Evolutionary conservation across 1,284 basidiomycete genomes (phyloP).

Genomic region (Tilletia walkeri): DNA sequence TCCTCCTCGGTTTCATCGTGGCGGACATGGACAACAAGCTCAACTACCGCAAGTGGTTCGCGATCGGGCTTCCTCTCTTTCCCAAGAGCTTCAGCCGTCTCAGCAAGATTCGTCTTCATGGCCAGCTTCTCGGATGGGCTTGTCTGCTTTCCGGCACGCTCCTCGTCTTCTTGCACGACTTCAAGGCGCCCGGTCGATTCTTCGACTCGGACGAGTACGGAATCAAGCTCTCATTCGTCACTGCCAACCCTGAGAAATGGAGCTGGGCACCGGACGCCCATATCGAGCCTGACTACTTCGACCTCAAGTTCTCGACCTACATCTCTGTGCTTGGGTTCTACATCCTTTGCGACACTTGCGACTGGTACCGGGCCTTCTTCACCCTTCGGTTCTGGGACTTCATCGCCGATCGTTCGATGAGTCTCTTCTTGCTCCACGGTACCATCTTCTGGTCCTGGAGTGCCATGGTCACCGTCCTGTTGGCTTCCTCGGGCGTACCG

Average conservation of each 20-base stretch:
- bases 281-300: constrained; percentile 25
- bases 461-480: constrained; percentile 36
- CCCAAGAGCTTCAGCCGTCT: constrained; percentile 36
- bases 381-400: constrained; percentile 38
- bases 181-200: constrained; percentile 27
- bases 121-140: constrained; percentile 37
- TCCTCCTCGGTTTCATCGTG: constrained; percentile 44
- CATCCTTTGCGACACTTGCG: constrained; percentile 37
- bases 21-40: constrained; percentile 46
- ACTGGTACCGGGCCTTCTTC: constrained; percentile 40
- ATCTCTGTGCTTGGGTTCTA: constrained; percentile 42
- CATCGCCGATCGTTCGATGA: constrained; percentile 38
- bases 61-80: constrained; percentile 18
- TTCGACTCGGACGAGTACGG: constrained; percentile 33
- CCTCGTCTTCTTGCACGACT: constrained; percentile 31
- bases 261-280: constrained; percentile 21
- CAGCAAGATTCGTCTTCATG: constrained; percentile 30
- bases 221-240: constrained; percentile 35
- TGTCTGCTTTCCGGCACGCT: constrained; percentile 36
- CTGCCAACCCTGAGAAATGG: constrained; percentile 30
- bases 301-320: constrained; percentile 12
- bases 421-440: constrained; percentile 44
- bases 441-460: constrained; percentile 45
- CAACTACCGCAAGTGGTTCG: constrained; percentile 35
- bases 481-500: constrained; percentile 32